A percentile compares a stretch with the other conserved stretches of the same genome.
These are phyloP conservation scores for Carex cristatella DNA, from an alignment of 176 grass and related monocot genomes.

Conservation along the genomic window DNA sequence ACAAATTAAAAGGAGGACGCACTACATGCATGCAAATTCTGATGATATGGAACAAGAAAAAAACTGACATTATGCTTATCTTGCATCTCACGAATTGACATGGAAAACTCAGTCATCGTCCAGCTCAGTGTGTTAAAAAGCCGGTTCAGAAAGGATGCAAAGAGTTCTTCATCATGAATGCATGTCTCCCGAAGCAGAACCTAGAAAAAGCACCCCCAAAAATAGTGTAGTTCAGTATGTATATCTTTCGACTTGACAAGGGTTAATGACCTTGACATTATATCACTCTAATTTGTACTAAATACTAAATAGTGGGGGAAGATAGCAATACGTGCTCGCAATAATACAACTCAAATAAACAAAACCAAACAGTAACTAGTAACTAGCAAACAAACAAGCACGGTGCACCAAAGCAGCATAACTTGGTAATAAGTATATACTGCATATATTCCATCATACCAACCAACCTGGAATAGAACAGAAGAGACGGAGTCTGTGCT, in stretches of 20 bases:
- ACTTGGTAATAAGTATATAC: neutral
- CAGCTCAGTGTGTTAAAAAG: constrained; percentile 90
- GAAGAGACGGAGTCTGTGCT: constrained; percentile 63
- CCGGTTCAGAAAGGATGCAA: constrained; percentile 67
- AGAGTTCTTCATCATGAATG: constrained; percentile 62
- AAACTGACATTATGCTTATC: constrained; percentile 63
- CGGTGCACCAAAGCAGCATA: neutral
- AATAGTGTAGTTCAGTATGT: neutral
- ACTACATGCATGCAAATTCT: neutral
- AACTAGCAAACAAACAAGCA: neutral
- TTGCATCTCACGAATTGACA: constrained; percentile 93
- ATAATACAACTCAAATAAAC: neutral
- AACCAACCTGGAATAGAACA: constrained; percentile 61
- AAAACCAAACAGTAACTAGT: neutral
- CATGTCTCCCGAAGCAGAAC: constrained; percentile 65
- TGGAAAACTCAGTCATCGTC: constrained; percentile 87
- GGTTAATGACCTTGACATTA: neutral
- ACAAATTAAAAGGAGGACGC: neutral
- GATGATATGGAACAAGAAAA: neutral
- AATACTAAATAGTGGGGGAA: neutral
- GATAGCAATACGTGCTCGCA: neutral
- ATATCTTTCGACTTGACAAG: neutral
- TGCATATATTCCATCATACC: neutral
- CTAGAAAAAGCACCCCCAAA: constrained; percentile 30
- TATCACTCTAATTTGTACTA: neutral